Evolutionary conservation across 495 filamentous ascomycete species (phyloP).

Genomic region (Penicillium verhagenii): DNA sequence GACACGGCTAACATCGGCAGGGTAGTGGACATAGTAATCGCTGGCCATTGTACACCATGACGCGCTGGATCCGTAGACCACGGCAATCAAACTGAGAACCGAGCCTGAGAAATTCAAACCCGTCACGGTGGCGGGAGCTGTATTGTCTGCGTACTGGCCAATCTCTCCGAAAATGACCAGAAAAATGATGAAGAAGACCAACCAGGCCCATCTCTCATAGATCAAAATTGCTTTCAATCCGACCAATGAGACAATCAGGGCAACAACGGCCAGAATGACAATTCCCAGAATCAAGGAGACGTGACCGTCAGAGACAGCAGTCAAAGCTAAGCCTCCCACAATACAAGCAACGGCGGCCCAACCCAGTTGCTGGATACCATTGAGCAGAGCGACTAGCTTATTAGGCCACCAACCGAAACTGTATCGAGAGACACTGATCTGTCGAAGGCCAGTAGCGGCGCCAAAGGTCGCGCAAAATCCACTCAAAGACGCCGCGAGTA

Average conservation of each 20-base stretch:
- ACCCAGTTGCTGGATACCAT: constrained; percentile 33
- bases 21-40: constrained; percentile 65
- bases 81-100: constrained; percentile 51
- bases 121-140: constrained; percentile 29
- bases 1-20: constrained; percentile 45
- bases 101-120: constrained; percentile 44
- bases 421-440: constrained; percentile 67
- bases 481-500: constrained; percentile 18
- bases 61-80: constrained; percentile 58
- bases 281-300: constrained; percentile 41
- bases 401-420: constrained; percentile 35
- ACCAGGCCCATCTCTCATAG: constrained; percentile 63
- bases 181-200: constrained; percentile 56
- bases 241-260: constrained; percentile 57
- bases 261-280: constrained; percentile 49
- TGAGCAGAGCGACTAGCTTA: constrained; percentile 29
- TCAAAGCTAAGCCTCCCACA: constrained; percentile 38
- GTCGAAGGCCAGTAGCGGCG: constrained; percentile 77
- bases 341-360: constrained; percentile 40
- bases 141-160: constrained; percentile 46
- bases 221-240: constrained; percentile 56
- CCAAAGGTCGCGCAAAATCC: constrained; percentile 53
- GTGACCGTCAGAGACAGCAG: constrained; percentile 33
- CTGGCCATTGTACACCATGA: constrained; percentile 60
- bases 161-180: constrained; percentile 56